Conservation (phyloP, 805 yeast species). For the Candida ovalis region DNA sequence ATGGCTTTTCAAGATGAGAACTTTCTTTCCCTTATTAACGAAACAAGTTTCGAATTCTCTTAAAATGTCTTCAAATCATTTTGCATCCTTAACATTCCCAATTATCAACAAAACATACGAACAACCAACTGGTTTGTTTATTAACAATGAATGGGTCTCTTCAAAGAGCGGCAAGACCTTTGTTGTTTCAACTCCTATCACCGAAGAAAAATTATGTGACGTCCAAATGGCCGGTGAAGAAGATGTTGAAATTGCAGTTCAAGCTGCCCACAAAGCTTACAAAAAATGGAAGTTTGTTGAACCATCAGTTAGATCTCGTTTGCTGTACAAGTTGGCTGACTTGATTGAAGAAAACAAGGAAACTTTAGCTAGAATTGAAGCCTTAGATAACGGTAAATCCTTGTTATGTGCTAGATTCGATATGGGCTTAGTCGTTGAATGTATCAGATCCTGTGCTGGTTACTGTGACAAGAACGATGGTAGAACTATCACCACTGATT, state of each 20-base stretch:
- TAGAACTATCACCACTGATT: slow-evolving; percentile 69
- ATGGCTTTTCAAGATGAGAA: background rate
- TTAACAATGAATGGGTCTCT: slow-evolving; percentile 57
- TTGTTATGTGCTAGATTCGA: slow-evolving; percentile 68
- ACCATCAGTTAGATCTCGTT: slow-evolving; percentile 63
- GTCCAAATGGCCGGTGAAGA: slow-evolving; percentile 73
- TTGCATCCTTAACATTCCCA: slow-evolving; percentile 32
- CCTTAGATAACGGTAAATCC: slow-evolving; percentile 89
- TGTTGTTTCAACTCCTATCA: slow-evolving; percentile 61
- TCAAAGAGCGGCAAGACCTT: slow-evolving; percentile 58
- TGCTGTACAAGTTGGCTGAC: slow-evolving; percentile 70
- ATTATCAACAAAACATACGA: slow-evolving; percentile 30
- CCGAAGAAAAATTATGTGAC: slow-evolving; percentile 65
- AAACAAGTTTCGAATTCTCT: slow-evolving; percentile 1
- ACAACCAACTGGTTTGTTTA: slow-evolving; percentile 56
- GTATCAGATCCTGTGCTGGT: slow-evolving; percentile 83
- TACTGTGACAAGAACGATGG: slow-evolving; percentile 88
- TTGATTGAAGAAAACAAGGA: slow-evolving; percentile 70
- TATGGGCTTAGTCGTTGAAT: slow-evolving; percentile 62
- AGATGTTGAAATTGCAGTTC: slow-evolving; percentile 82
- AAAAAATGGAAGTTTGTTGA: slow-evolving; percentile 67
- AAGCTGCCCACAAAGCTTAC: slow-evolving; percentile 80
- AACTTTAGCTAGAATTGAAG: slow-evolving; percentile 72
- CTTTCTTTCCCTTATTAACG: background rate
- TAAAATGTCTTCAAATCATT: slow-evolving; percentile 16